Evolutionary conservation across 2,329 filamentous ascomycete genomes (phyloP).

Genomic region (Ceratocystis papillata): DNA sequence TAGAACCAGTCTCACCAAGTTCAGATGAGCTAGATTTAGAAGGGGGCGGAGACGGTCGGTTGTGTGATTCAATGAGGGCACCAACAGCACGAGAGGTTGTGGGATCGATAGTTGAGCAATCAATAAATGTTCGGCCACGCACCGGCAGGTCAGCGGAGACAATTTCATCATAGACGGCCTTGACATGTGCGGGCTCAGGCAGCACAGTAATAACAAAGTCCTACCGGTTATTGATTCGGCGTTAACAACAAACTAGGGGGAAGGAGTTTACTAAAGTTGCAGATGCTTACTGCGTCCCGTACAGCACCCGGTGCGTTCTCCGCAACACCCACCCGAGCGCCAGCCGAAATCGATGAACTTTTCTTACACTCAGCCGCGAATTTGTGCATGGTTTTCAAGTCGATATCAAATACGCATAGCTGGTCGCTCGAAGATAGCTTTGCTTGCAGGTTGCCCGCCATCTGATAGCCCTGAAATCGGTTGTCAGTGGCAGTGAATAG

Average conservation of each 20-base stretch:
- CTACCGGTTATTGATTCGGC: conserved; percentile 37
- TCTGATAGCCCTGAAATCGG: conserved; percentile 44
- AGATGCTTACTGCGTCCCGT: conserved; percentile 41
- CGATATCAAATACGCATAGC: conserved; percentile 47
- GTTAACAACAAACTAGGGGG: conserved; percentile 20
- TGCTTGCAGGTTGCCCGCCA: conserved; percentile 51
- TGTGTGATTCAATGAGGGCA: conserved; percentile 50
- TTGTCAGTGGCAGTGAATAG: background rate
- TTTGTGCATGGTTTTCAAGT: conserved; percentile 38
- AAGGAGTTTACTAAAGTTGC: conserved; percentile 22
- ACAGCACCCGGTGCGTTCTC: conserved; percentile 37
- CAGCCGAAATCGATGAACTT: conserved; percentile 31
- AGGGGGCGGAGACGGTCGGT: conserved; percentile 42
- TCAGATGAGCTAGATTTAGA: no score
- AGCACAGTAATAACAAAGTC: conserved; percentile 80
- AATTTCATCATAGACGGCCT: conserved; percentile 68
- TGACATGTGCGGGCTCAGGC: conserved; percentile 80
- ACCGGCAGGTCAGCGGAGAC: conserved; percentile 45
- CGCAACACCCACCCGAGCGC: conserved; percentile 38
- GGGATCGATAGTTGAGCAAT: conserved; percentile 93
- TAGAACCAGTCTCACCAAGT: background rate
- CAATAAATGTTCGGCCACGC: conserved; percentile 71
- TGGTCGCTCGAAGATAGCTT: conserved; percentile 44
- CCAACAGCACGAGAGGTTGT: conserved; percentile 71
- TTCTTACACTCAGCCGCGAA: conserved; percentile 39